phyloP scores from a whole-genome alignment of 192 early-diverging fungal genomes.

The Rhizophlyctis rosea region DNA sequence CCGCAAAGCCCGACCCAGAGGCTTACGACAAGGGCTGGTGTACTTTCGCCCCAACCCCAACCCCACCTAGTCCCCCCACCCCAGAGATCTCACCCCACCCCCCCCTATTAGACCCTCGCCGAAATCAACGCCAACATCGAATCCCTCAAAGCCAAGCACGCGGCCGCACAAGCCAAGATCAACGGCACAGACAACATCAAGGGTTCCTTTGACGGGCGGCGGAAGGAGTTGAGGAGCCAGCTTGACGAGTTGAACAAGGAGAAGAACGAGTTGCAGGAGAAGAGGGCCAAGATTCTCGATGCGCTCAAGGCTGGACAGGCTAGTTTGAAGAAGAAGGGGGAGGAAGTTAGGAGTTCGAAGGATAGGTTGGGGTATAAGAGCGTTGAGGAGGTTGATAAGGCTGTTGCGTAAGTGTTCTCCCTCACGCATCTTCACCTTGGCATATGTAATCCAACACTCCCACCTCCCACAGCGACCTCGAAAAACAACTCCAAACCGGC shows the following conservation, averaged over 20 bases:
- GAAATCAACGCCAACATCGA: constrained; percentile 57
- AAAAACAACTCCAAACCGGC: constrained; percentile 77
- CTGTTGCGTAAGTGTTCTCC: constrained; percentile 57
- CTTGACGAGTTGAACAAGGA: constrained; percentile 68
- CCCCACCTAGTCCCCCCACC: too few species aligned
- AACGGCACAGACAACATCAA: constrained; percentile 55
- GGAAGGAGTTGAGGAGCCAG: constrained; percentile 58
- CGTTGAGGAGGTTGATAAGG: constrained; percentile 71
- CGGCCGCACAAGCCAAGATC: constrained; percentile 52
- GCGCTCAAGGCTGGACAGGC: constrained; percentile 67
- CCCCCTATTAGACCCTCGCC: constrained; percentile 39
- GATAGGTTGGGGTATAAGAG: constrained; percentile 78
- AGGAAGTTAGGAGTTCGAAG: constrained; percentile 71
- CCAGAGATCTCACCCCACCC: too few species aligned
- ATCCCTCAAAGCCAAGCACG: constrained; percentile 50
- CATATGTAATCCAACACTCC: not conserved
- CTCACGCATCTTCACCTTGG: not conserved
- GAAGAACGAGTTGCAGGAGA: constrained; percentile 67
- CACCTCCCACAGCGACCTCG: constrained; percentile 58
- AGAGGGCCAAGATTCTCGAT: constrained; percentile 69
- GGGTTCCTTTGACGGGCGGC: constrained; percentile 48
- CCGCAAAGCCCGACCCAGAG: constrained; percentile 49
- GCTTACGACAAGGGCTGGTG: constrained; percentile 41
- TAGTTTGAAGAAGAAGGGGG: constrained; percentile 76
- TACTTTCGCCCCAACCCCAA: too few species aligned